phyloP scores from a whole-genome alignment of 139 green algal genomes.

The Dunaliella sp. region DNA sequence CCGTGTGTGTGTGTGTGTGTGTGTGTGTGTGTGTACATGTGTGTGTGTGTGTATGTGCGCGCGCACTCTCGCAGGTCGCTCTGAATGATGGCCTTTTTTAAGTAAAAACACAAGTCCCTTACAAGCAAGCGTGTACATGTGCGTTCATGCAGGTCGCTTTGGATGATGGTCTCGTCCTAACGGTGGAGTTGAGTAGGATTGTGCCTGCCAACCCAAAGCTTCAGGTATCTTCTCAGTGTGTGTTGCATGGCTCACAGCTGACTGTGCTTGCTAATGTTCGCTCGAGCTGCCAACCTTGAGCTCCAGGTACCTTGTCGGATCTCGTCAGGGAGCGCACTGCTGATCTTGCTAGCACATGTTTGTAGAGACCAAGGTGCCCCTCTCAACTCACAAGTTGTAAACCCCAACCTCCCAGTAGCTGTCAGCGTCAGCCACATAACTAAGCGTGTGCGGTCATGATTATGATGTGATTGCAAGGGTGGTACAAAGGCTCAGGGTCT shows the following conservation, averaged over 20 bases:
- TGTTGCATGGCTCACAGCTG: too few species aligned
- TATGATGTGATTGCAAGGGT: too few species aligned
- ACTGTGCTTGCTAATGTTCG: neutral
- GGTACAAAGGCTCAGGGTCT: too few species aligned
- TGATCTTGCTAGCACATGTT: neutral
- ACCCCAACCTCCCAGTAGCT: too few species aligned
- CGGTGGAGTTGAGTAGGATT: neutral
- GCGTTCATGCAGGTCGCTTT: neutral
- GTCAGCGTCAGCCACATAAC: too few species aligned
- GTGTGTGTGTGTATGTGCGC: too few species aligned
- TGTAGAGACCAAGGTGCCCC: neutral
- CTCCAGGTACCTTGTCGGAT: too few species aligned
- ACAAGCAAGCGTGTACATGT: neutral
- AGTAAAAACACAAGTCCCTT: neutral
- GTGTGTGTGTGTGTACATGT: too few species aligned
- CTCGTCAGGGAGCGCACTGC: neutral
- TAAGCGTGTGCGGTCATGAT: too few species aligned
- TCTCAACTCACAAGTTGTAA: too few species aligned
- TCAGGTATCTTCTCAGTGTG: neutral
- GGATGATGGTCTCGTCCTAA: neutral
- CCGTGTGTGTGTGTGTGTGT: too few species aligned
- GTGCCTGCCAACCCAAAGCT: neutral
- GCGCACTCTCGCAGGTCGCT: neutral
- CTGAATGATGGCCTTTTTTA: neutral
- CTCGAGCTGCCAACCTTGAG: neutral